Conservation (phyloP, 1,284 basidiomycete species). For the Naganishia sp. region DNA sequence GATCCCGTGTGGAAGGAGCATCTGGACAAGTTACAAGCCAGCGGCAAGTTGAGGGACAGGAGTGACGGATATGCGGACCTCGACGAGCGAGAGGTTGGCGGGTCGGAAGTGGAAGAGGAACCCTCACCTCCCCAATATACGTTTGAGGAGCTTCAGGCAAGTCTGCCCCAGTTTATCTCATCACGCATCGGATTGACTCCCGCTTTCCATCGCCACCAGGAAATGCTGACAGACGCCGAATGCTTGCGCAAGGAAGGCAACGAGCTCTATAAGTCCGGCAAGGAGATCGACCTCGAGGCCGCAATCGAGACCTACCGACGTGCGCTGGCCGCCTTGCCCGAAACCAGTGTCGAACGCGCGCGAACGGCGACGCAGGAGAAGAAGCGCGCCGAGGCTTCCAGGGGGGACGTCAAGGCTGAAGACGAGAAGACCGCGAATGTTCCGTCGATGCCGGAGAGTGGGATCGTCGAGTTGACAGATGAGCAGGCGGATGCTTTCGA, state of each 20-base stretch:
- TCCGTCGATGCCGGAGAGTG: constrained; percentile 3
- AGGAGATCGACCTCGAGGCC: constrained; percentile 21
- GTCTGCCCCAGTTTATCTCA: neutral
- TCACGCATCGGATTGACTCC: neutral
- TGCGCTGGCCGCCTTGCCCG: constrained; percentile 18
- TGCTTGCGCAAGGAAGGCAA: constrained; percentile 20
- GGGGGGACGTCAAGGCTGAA: too few relatives aligned
- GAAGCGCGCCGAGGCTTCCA: too few relatives aligned
- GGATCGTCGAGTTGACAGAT: constrained; percentile 28
- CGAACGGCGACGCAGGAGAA: neutral
- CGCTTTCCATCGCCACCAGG: neutral
- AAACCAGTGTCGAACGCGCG: constrained; percentile 3
- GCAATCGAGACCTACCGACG: constrained; percentile 16
- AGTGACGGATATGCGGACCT: neutral
- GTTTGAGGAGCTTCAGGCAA: constrained; percentile 15
- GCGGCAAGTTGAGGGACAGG: constrained; percentile 17
- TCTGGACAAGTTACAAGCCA: constrained; percentile 24
- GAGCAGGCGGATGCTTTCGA: constrained; percentile 27
- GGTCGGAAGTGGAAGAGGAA: neutral
- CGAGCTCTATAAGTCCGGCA: constrained; percentile 24
- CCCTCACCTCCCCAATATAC: neutral
- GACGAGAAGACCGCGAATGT: neutral
- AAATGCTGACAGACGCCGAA: constrained; percentile 16
- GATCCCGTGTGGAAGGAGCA: constrained; percentile 26
- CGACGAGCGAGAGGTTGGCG: neutral